Percentiles rank a stretch among this genome's conserved stretches.
Evolutionary conservation across 2,329 filamentous ascomycete species (phyloP).

Genomic region (Fusarium nodosum): DNA sequence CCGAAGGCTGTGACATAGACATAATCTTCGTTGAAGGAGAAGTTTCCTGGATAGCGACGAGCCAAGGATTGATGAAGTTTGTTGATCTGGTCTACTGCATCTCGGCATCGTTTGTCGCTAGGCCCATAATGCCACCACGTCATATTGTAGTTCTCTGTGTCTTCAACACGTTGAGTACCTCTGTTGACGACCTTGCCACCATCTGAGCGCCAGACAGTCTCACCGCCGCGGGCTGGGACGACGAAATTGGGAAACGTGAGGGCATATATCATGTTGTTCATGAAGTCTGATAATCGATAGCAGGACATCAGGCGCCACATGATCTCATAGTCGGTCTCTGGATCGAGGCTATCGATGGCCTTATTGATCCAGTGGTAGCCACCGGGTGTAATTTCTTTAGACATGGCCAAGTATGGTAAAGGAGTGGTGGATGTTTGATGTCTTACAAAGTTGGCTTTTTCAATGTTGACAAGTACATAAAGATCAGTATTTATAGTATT

Average conservation of each 20-base stretch:
- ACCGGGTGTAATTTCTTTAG: neutral
- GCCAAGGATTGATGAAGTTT: slow-evolving; percentile 6
- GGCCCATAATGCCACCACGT: slow-evolving; percentile 12
- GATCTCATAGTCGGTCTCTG: slow-evolving; percentile 7
- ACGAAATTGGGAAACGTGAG: slow-evolving; percentile 7
- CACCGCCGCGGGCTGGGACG: neutral
- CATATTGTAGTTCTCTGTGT: slow-evolving; percentile 16
- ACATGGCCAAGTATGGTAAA: neutral
- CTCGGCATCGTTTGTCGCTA: neutral
- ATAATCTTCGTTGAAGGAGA: slow-evolving; percentile 3
- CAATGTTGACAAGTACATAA: no score
- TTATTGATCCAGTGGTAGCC: slow-evolving; percentile 11
- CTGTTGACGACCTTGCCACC: slow-evolving; percentile 10
- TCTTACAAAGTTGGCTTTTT: no score
- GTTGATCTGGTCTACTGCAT: neutral
- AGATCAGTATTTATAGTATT: no score
- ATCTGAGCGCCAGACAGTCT: slow-evolving; percentile 14
- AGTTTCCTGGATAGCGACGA: slow-evolving; percentile 1
- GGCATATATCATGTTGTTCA: slow-evolving; percentile 16
- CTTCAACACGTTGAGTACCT: slow-evolving; percentile 4
- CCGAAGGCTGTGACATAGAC: neutral
- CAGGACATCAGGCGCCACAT: slow-evolving; percentile 20
- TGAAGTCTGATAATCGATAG: slow-evolving; percentile 3
- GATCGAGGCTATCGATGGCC: slow-evolving; percentile 2
- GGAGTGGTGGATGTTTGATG: no score